Conservation (phyloP, 2,329 filamentous ascomycete genomes). For the Furcasterigmium sp. region DNA sequence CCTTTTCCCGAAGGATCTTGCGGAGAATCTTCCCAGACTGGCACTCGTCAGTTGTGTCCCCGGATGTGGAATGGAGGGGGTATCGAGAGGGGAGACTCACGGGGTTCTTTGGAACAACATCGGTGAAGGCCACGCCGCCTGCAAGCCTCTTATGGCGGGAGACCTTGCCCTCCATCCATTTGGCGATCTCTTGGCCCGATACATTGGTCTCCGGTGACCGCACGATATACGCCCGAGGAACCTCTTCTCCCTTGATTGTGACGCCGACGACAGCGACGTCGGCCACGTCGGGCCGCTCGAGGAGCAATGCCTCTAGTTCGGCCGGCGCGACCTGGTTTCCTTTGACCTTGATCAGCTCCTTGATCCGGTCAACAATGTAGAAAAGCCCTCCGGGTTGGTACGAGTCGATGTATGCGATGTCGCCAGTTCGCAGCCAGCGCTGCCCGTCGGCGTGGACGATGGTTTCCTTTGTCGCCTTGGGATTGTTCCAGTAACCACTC, state of each 20-base stretch:
- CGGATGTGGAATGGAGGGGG: background rate
- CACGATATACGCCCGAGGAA: constrained; percentile 59
- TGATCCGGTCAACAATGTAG: constrained; percentile 66
- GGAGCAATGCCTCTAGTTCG: constrained; percentile 33
- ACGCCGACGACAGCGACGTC: constrained; percentile 64
- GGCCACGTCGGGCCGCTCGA: constrained; percentile 39
- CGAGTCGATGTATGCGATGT: constrained; percentile 62
- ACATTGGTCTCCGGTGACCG: constrained; percentile 34
- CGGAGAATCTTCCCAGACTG: constrained; percentile 64
- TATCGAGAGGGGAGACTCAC: constrained; percentile 28
- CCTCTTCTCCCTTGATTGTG: constrained; percentile 47
- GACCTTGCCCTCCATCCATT: constrained; percentile 61
- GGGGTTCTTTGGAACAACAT: constrained; percentile 55
- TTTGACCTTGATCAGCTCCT: constrained; percentile 62
- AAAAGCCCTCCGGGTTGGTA: constrained; percentile 44
- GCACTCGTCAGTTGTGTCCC: background rate
- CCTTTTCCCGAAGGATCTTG: constrained; percentile 52
- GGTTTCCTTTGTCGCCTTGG: constrained; percentile 59
- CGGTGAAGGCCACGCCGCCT: constrained; percentile 64
- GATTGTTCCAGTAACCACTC: constrained; percentile 72
- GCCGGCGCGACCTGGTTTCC: constrained; percentile 56
- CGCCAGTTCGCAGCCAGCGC: constrained; percentile 70
- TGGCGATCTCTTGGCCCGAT: constrained; percentile 50
- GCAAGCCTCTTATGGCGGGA: constrained; percentile 60
- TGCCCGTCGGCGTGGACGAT: constrained; percentile 40